These are phyloP conservation scores for Boletus sensibilis DNA, from an alignment of 768 basidiomycete genomes.

Conservation along the genomic window DNA sequence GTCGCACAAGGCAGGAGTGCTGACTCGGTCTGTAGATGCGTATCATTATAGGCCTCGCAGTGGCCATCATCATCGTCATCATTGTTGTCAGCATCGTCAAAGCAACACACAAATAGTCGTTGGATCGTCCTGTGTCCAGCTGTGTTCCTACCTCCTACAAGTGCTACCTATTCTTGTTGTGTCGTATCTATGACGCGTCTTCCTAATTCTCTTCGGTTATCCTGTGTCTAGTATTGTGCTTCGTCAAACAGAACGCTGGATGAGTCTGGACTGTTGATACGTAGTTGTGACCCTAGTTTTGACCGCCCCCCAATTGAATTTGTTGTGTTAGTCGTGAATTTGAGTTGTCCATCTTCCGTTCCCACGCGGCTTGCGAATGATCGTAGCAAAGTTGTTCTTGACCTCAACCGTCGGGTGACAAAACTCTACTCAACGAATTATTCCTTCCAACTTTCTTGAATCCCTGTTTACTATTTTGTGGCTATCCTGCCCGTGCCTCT, in stretches of 20 bases:
- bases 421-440: constrained; percentile 3
- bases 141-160: constrained; percentile 8
- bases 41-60: constrained; percentile 90
- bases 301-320: constrained; percentile 5
- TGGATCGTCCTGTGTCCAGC: not conserved
- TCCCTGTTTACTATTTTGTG: constrained; percentile 24
- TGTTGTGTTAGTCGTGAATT: constrained; percentile 26
- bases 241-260: constrained; percentile 14
- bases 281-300: constrained; percentile 16
- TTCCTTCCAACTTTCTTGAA: constrained; percentile 15
- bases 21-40: constrained; percentile 66
- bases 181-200: constrained; percentile 46
- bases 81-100: constrained; percentile 95
- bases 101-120: constrained; percentile 56
- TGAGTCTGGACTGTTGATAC: constrained; percentile 26
- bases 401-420: constrained; percentile 3
- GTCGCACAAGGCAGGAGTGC: constrained; percentile 5
- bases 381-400: constrained; percentile 13
- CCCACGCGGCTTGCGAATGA: constrained; percentile 19
- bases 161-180: constrained; percentile 28
- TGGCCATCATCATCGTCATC: constrained; percentile 89
- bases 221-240: constrained; percentile 20
- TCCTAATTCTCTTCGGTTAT: constrained; percentile 29
- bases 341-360: constrained; percentile 1
- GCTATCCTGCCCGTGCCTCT: constrained; percentile 36